phyloP scores from a whole-genome alignment of 495 filamentous ascomycete genomes.

The Daldinia concentrica region DNA sequence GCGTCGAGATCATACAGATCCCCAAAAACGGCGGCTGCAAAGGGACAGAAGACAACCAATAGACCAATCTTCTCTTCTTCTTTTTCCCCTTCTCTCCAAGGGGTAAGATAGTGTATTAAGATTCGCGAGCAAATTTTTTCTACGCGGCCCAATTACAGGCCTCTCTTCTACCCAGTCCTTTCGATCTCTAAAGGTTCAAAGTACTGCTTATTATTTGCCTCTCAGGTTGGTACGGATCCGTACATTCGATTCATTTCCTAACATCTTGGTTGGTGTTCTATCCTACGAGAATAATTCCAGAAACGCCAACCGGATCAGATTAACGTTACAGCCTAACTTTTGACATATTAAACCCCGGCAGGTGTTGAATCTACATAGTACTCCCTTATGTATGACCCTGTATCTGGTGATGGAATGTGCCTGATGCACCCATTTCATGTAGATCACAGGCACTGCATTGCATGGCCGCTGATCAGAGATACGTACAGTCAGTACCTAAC shows the following conservation, averaged over 20 bases:
- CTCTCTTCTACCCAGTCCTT: neutral
- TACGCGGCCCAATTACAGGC: neutral
- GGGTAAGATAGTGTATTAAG: neutral
- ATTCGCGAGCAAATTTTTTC: neutral
- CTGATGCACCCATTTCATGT: constrained; percentile 40
- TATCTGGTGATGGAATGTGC: constrained; percentile 38
- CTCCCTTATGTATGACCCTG: constrained; percentile 22
- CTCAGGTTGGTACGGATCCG: too few relatives aligned
- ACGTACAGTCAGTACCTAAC: constrained; percentile 11
- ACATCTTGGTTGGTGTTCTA: neutral
- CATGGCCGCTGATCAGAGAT: constrained; percentile 34
- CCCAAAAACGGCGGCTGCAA: constrained; percentile 22
- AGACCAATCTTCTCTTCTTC: too few relatives aligned
- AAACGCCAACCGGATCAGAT: constrained; percentile 41
- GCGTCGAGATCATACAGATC: constrained; percentile 36
- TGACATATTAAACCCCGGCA: constrained; percentile 33
- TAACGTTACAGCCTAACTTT: constrained; percentile 30
- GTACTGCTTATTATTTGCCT: neutral
- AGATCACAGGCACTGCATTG: constrained; percentile 39
- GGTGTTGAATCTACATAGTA: constrained; percentile 26
- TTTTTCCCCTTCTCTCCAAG: neutral
- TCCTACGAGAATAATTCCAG: constrained; percentile 39
- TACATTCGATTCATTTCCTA: neutral
- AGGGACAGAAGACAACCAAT: neutral
- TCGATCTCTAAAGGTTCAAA: neutral